These are phyloP conservation scores for Acacia crassicarpa DNA, from an alignment of 306 rosid species.

Conservation along the genomic window DNA sequence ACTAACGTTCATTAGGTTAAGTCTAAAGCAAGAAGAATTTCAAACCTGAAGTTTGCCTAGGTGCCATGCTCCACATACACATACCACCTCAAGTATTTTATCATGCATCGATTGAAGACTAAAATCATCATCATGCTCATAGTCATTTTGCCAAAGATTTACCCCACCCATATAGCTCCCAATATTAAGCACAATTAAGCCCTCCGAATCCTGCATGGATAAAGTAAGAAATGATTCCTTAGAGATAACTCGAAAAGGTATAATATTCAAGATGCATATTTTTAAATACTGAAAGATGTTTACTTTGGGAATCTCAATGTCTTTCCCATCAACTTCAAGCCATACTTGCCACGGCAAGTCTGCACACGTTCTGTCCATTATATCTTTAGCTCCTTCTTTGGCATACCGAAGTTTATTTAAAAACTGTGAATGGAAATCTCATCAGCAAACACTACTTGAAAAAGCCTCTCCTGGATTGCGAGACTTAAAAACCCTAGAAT, in stretches of 20 bases:
- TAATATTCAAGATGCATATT: conserved; percentile 6
- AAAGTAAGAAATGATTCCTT: conserved; percentile 5
- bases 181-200: conserved; percentile 78
- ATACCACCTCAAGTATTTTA: conserved; percentile 54
- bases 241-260: conserved; percentile 19
- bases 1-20: neutral
- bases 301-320: conserved; percentile 73
- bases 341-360: conserved; percentile 89
- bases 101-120: conserved; percentile 46
- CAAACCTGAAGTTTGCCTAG: conserved; percentile 81
- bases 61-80: conserved; percentile 85
- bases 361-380: conserved; percentile 83
- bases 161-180: conserved; percentile 91
- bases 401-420: conserved; percentile 72
- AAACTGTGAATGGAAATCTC: conserved; percentile 45
- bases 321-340: conserved; percentile 84
- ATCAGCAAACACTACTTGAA: conserved; percentile 27
- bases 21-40: neutral
- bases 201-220: conserved; percentile 64
- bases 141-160: conserved; percentile 79
- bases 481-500: conserved; percentile 7
- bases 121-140: conserved; percentile 53
- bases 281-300: neutral
- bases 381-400: conserved; percentile 85
- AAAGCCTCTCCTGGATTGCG: conserved; percentile 16